These are phyloP conservation scores for Dendrostoma leiphaemia DNA, from an alignment of 2,329 filamentous ascomycete species.

Conservation along the genomic window DNA sequence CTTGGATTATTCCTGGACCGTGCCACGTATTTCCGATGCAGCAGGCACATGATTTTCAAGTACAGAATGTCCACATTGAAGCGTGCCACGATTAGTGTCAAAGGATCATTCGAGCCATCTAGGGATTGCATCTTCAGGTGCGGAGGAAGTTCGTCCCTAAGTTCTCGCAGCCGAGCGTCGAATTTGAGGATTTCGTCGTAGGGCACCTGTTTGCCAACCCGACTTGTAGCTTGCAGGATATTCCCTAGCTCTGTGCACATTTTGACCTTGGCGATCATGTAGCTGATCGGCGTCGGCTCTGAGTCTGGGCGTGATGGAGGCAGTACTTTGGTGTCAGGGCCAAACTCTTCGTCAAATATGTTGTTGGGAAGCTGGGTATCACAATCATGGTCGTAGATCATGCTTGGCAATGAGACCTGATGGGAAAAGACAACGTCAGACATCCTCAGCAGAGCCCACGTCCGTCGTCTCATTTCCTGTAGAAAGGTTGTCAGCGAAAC, in stretches of 20 bases:
- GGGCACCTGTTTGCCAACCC: conserved; percentile 51
- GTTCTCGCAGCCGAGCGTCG: conserved; percentile 59
- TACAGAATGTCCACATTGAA: conserved; percentile 83
- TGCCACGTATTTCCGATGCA: conserved; percentile 85
- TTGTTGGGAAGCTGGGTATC: conserved; percentile 76
- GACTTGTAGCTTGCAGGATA: conserved; percentile 65
- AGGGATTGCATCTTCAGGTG: conserved; percentile 75
- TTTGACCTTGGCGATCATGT: conserved; percentile 72
- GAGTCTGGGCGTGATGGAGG: conserved; percentile 65
- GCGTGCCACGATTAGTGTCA: conserved; percentile 81
- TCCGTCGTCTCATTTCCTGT: conserved; percentile 67
- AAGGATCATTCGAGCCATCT: conserved; percentile 74
- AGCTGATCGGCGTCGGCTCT: conserved; percentile 74
- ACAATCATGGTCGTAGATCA: conserved; percentile 72
- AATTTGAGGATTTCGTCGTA: conserved; percentile 66
- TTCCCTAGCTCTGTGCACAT: conserved; percentile 68
- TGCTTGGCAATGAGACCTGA: conserved; percentile 63
- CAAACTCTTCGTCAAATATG: conserved; percentile 78
- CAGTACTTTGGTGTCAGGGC: conserved; percentile 64
- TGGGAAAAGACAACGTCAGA: conserved; percentile 76
- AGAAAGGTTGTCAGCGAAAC: neutral
- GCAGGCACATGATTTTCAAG: conserved; percentile 82
- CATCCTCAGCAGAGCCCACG: conserved; percentile 71
- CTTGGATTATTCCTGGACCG: conserved; percentile 74
- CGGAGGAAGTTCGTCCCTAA: conserved; percentile 69